Conservation (phyloP, 441 rosid species). For the Pelargonium australe region DNA sequence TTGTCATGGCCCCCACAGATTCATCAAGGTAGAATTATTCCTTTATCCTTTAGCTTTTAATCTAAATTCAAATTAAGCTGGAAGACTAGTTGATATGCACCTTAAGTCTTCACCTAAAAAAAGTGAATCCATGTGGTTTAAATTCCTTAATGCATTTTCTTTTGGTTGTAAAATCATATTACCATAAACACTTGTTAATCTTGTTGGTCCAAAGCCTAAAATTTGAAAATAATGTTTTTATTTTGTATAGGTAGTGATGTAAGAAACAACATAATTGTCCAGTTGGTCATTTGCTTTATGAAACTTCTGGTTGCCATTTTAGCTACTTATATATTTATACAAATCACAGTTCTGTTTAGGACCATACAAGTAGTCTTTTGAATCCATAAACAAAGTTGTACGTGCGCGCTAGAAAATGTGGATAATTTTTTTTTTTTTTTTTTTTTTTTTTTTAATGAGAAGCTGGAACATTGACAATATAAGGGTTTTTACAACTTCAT, state of each 20-base stretch:
- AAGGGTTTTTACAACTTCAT: no score
- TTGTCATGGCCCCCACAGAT: slow-evolving; percentile 94
- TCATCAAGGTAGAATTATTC: slow-evolving; percentile 42
- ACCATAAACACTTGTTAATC: background rate
- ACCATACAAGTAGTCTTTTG: no score
- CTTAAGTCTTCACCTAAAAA: background rate
- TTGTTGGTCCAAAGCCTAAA: background rate
- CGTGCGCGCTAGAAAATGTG: no score
- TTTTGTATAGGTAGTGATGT: background rate
- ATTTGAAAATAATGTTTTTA: background rate
- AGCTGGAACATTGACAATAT: no score
- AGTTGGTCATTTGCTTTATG: background rate
- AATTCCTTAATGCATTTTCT: background rate
- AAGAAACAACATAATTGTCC: background rate
- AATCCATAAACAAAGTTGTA: no score
- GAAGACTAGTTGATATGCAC: background rate
- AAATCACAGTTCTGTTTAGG: background rate
- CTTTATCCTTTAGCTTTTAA: background rate
- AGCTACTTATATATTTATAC: background rate
- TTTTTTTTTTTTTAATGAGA: no score
- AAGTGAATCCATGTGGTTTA: background rate
- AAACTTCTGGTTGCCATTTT: background rate
- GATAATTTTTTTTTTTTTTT: no score
- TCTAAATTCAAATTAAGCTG: slow-evolving; percentile 7
- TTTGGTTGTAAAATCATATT: background rate